These are phyloP conservation scores for Diplocarpon rosae DNA, from an alignment of 2,329 filamentous ascomycete species.

Conservation along the genomic window DNA sequence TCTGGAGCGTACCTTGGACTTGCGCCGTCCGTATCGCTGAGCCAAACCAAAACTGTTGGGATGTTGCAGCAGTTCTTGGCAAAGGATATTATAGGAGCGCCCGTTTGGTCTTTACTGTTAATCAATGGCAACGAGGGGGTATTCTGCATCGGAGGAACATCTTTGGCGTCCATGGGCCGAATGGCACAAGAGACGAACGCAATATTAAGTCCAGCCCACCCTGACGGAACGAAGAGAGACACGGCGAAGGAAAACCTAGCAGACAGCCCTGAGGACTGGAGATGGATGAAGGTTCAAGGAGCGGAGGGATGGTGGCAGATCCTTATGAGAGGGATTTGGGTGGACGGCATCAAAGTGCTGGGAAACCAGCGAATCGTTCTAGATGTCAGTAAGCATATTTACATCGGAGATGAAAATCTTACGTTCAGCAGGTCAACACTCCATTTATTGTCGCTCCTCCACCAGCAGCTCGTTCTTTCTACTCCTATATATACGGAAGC, in stretches of 20 bases:
- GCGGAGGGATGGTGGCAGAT: constrained; percentile 22
- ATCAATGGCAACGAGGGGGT: constrained; percentile 17
- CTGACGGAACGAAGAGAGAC: constrained; percentile 10
- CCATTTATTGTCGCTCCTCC: constrained; percentile 18
- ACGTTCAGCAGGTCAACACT: constrained; percentile 14
- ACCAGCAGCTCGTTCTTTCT: constrained; percentile 13
- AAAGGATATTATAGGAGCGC: constrained; percentile 10
- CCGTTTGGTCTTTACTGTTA: constrained; percentile 17
- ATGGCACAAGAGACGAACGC: constrained; percentile 9
- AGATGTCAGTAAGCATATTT: constrained; percentile 12
- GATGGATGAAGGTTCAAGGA: constrained; percentile 17
- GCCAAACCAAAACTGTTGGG: constrained; percentile 9
- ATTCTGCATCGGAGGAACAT: constrained; percentile 17
- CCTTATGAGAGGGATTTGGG: constrained; percentile 15
- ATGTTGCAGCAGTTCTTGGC: constrained; percentile 13
- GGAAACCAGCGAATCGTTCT: constrained; percentile 14
- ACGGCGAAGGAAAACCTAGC: neutral
- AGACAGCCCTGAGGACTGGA: constrained; percentile 9
- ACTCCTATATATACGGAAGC: constrained; percentile 15
- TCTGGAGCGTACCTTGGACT: constrained; percentile 17
- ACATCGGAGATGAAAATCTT: neutral
- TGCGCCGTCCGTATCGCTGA: constrained; percentile 12
- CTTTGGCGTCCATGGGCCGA: constrained; percentile 3
- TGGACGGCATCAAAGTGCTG: constrained; percentile 13
- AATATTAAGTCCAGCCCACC: neutral